Conservation (phyloP, 2,329 filamentous ascomycete species). For the Pseudocercospora vitis region DNA sequence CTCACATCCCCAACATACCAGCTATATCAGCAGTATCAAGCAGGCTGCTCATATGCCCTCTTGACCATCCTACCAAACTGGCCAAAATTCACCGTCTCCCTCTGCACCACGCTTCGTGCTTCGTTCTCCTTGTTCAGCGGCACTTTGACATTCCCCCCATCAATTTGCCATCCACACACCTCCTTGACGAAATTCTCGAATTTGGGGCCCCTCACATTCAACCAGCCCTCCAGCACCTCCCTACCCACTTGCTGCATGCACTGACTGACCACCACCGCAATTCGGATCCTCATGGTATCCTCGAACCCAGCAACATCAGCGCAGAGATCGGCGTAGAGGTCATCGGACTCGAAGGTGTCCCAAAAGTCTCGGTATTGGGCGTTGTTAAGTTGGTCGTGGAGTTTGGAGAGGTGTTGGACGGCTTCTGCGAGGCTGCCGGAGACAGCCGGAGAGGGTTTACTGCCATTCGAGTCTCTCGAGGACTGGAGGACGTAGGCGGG, state of each 20-base stretch:
- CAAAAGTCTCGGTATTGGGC: constrained; percentile 93
- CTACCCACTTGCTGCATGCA: constrained; percentile 72
- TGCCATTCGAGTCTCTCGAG: constrained; percentile 48
- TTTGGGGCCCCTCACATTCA: constrained; percentile 48
- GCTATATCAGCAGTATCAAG: constrained; percentile 34
- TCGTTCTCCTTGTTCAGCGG: constrained; percentile 96
- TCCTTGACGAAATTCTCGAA: constrained; percentile 53
- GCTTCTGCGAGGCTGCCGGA: constrained; percentile 77
- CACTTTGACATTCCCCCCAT: constrained; percentile 66
- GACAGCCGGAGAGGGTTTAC: constrained; percentile 46
- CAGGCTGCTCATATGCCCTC: constrained; percentile 81
- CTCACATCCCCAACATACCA: background rate
- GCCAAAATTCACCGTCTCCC: constrained; percentile 91
- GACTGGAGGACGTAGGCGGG: constrained; percentile 73
- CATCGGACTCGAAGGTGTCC: constrained; percentile 86
- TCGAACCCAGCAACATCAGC: constrained; percentile 95
- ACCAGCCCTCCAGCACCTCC: constrained; percentile 50
- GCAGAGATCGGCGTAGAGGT: constrained; percentile 91
- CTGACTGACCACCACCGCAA: constrained; percentile 83
- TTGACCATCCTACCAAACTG: constrained; percentile 79
- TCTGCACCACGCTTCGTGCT: constrained; percentile 90
- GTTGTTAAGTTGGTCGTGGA: constrained; percentile 84
- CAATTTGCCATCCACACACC: constrained; percentile 78
- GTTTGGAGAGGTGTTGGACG: constrained; percentile 77
- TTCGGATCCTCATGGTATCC: constrained; percentile 85